These are phyloP conservation scores for Cryoendolithus antarcticus DNA, from an alignment of 2,329 filamentous ascomycete species.

Conservation along the genomic window DNA sequence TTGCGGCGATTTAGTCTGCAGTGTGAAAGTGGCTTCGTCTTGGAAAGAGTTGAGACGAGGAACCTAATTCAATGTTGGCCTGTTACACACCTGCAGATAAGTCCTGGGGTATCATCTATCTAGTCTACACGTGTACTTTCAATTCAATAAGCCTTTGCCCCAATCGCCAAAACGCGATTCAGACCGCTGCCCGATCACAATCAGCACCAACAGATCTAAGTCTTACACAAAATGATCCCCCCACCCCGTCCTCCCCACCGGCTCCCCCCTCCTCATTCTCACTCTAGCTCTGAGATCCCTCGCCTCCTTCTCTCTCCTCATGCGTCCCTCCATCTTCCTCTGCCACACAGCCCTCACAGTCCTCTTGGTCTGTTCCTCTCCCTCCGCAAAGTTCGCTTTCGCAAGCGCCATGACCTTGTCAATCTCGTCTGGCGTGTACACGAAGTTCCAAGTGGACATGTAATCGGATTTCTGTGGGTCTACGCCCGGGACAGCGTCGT, in stretches of 20 bases:
- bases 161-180: no score
- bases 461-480: constrained; percentile 75
- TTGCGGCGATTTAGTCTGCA: no score
- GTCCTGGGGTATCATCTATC: no score
- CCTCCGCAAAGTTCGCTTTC: constrained; percentile 74
- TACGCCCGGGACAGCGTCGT: constrained; percentile 66
- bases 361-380: constrained; percentile 61
- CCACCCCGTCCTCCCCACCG: constrained; percentile 44
- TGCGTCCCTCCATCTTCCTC: constrained; percentile 62
- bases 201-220: no score
- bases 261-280: constrained; percentile 37
- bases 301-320: constrained; percentile 37
- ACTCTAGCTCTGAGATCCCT: constrained; percentile 24
- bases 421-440: constrained; percentile 83
- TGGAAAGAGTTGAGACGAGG: no score
- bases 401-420: constrained; percentile 74
- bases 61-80: no score
- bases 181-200: no score
- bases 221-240: constrained; percentile 23
- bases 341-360: constrained; percentile 86
- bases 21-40: no score
- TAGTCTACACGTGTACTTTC: no score
- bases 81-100: no score
- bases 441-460: constrained; percentile 95
- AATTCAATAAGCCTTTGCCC: no score